Evolutionary conservation across 75 land plant species (phyloP).

Genomic region (Pinus albicaulis): DNA sequence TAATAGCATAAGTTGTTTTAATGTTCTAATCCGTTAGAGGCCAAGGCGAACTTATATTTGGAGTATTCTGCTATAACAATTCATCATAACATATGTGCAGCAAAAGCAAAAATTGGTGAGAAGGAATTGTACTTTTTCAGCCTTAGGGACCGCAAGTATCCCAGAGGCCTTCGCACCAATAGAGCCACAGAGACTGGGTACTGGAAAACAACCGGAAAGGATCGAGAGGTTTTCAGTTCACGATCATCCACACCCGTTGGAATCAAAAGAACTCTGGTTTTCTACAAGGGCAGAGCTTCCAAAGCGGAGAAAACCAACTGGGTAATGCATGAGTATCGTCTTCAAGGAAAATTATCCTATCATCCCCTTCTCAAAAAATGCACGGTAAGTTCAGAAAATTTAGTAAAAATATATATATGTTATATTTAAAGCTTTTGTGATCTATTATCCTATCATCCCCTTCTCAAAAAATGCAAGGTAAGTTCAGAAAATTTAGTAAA

Average conservation of each 20-base stretch:
- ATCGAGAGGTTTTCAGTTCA: constrained; percentile 27
- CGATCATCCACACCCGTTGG: constrained; percentile 18
- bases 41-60: background rate
- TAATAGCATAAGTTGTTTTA: background rate
- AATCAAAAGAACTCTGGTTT: constrained; percentile 42
- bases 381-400: constrained; percentile 16
- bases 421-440: too few species aligned
- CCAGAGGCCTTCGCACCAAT: constrained; percentile 40
- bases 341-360: constrained; percentile 15
- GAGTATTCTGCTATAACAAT: background rate
- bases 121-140: constrained; percentile 44
- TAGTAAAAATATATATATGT: background rate
- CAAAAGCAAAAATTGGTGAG: constrained; percentile 35
- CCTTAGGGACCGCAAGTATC: constrained; percentile 35
- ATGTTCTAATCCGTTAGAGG: background rate
- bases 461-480: constrained; percentile 22
- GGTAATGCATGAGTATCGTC: constrained; percentile 48
- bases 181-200: constrained; percentile 38
- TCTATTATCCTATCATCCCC: constrained; percentile 2
- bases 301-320: constrained; percentile 46
- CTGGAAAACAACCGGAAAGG: constrained; percentile 46
- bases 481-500: background rate
- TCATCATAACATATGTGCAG: constrained; percentile 7
- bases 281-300: constrained; percentile 47
- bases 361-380: constrained; percentile 4